Conservation (phyloP, 1,139 yeast genomes). For the Yamadazyma epiphylla region DNA sequence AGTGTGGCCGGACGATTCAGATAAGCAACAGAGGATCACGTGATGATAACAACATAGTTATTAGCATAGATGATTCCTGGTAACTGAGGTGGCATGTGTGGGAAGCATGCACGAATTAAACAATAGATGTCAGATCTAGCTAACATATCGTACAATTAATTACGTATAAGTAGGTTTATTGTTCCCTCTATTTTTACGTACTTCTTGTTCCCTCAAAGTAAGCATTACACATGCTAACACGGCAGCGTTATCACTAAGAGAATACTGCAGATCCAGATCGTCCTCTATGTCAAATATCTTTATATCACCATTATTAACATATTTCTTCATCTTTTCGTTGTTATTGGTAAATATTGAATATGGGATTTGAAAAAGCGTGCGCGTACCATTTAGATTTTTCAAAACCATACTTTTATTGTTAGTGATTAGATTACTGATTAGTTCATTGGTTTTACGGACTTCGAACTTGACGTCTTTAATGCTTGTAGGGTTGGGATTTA, state of each 20-base stretch:
- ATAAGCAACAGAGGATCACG: no score
- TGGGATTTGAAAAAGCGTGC: conserved; percentile 21
- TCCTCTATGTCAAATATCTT: conserved; percentile 22
- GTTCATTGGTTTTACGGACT: conserved; percentile 10
- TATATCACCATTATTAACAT: conserved; percentile 25
- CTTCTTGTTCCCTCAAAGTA: conserved; percentile 37
- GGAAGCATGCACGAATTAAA: no score
- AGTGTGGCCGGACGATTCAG: no score
- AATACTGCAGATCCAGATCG: no score
- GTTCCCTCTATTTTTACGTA: conserved; percentile 33
- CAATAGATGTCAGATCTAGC: no score
- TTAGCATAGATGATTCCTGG: no score
- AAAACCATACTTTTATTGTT: conserved; percentile 13
- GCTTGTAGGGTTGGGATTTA: conserved; percentile 5
- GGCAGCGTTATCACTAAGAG: conserved; percentile 21
- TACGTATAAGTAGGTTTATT: conserved; percentile 19
- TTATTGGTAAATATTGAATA: conserved; percentile 31
- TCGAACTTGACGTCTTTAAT: conserved; percentile 11
- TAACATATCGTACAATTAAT: no score
- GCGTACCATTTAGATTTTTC: conserved; percentile 6
- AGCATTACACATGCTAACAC: conserved; percentile 28
- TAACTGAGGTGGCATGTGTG: no score
- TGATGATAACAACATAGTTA: no score
- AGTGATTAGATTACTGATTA: conserved; percentile 13
- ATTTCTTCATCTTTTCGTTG: conserved; percentile 19